Evolutionary conservation across 345 rosid species (phyloP).

Genomic region (Acer saccharum): DNA sequence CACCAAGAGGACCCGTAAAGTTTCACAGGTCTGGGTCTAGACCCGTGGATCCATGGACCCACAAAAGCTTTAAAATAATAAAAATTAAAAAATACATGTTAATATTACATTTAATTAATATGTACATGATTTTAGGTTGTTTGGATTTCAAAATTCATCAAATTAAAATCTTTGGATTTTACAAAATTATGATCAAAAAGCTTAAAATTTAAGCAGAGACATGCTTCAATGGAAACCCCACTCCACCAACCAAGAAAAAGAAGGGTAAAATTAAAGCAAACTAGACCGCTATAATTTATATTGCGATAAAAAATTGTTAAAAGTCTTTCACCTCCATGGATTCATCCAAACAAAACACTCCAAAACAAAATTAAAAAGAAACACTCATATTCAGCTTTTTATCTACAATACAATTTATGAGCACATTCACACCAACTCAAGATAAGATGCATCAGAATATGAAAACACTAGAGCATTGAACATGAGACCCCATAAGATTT

Average conservation of each 20-base stretch:
- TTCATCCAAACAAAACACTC: not conserved
- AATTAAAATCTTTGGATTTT: too few relatives aligned
- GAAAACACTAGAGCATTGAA: not conserved
- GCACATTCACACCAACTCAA: not conserved
- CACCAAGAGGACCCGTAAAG: too few relatives aligned
- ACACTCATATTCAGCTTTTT: not conserved
- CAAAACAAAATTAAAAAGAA: not conserved
- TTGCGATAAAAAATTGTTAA: not conserved
- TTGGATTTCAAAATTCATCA: too few relatives aligned
- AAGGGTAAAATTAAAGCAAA: not conserved
- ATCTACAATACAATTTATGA: not conserved
- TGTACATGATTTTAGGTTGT: too few relatives aligned
- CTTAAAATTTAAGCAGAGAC: not conserved
- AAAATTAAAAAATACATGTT: too few relatives aligned
- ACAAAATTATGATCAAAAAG: not conserved
- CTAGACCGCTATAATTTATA: not conserved
- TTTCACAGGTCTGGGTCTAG: too few relatives aligned
- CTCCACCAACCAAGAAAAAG: not conserved
- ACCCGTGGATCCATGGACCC: too few relatives aligned
- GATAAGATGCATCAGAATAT: not conserved
- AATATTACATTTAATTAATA: too few relatives aligned
- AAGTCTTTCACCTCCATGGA: not conserved
- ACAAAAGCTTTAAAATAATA: too few relatives aligned
- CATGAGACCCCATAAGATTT: not conserved
- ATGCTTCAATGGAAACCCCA: too few relatives aligned